Evolutionary conservation across 208 protist species (phyloP).

Genomic region (Trypanosoma cruzi): DNA sequence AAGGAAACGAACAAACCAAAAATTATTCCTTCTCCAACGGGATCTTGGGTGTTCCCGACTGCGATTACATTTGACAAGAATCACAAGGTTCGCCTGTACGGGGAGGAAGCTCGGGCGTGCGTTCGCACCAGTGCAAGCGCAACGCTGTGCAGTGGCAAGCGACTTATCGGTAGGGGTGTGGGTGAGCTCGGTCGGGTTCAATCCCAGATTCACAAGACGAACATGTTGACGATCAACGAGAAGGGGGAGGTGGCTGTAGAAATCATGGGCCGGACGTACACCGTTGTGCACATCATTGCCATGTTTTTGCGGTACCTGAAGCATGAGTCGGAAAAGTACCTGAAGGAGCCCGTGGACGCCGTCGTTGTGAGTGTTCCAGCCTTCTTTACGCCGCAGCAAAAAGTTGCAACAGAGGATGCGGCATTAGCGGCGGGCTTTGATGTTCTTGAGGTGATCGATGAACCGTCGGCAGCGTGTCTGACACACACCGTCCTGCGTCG

Average conservation of each 20-base stretch:
- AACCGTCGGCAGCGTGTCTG: slow-evolving; percentile 90
- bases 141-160: slow-evolving; percentile 91
- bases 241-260: slow-evolving; percentile 88
- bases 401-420: slow-evolving; percentile 93
- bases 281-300: slow-evolving; percentile 91
- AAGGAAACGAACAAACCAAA: slow-evolving; percentile 66
- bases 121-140: slow-evolving; percentile 86
- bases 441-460: slow-evolving; percentile 93
- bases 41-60: slow-evolving; percentile 92
- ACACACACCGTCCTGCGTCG: slow-evolving; percentile 79
- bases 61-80: slow-evolving; percentile 93
- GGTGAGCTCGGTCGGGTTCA: slow-evolving; percentile 86
- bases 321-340: slow-evolving; percentile 80
- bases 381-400: slow-evolving; percentile 93
- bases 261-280: slow-evolving; percentile 90
- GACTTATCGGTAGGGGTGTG: slow-evolving; percentile 87
- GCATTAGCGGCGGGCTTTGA: slow-evolving; percentile 91
- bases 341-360: slow-evolving; percentile 81
- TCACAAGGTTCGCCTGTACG: slow-evolving; percentile 85
- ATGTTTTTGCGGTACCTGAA: slow-evolving; percentile 94
- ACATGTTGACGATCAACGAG: slow-evolving; percentile 87
- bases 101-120: slow-evolving; percentile 86
- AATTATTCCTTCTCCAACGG: slow-evolving; percentile 91
- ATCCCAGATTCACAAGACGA: slow-evolving; percentile 84
- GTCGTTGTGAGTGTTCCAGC: slow-evolving; percentile 92